Conservation (phyloP, 371 early-diverging fungal genomes). For the Apophysomyces variabilis region DNA sequence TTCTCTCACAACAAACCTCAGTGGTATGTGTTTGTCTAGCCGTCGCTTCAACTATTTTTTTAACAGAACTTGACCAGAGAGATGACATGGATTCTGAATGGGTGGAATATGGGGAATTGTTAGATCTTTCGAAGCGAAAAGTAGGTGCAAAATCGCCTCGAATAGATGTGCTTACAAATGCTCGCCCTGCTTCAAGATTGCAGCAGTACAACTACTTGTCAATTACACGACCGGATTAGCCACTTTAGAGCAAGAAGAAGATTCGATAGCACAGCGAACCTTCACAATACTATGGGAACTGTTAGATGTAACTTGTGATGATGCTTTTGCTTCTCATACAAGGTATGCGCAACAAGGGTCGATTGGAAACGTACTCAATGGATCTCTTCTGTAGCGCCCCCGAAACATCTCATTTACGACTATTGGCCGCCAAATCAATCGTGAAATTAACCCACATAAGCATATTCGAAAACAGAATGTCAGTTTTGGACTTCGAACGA, state of each 20-base stretch:
- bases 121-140: conserved; percentile 36
- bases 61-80: not conserved
- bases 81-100: conserved; percentile 31
- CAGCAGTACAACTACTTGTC: conserved; percentile 35
- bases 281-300: conserved; percentile 36
- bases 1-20: conserved; percentile 51
- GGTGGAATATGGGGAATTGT: conserved; percentile 36
- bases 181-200: conserved; percentile 13
- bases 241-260: conserved; percentile 15
- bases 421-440: conserved; percentile 69
- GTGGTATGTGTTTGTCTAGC: conserved; percentile 25
- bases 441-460: conserved; percentile 67
- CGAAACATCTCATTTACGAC: conserved; percentile 53
- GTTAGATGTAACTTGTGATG: conserved; percentile 32
- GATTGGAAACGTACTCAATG: not conserved
- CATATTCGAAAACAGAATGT: conserved; percentile 57
- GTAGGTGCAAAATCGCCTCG: conserved; percentile 7
- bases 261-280: conserved; percentile 19
- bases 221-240: conserved; percentile 35
- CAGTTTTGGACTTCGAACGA: conserved; percentile 56
- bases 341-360: conserved; percentile 16
- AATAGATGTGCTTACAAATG: not conserved
- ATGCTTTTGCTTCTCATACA: conserved; percentile 25
- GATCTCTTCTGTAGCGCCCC: conserved; percentile 32
- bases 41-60: not conserved